Evolutionary conservation across 345 rosid genomes (phyloP).

Genomic region (Angophora floribunda): DNA sequence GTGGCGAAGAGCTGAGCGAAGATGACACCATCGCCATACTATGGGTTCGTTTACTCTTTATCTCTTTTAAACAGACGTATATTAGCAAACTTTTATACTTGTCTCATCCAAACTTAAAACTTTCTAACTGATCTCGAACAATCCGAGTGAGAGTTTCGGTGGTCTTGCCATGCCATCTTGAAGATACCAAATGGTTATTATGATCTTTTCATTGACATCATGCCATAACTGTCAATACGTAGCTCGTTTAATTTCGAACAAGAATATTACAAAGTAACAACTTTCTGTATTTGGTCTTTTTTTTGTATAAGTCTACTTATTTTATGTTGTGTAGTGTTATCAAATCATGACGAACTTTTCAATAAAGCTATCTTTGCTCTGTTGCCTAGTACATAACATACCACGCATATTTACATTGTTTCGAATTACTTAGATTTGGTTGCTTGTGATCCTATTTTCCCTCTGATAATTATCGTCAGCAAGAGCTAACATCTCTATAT

Average conservation of each 20-base stretch:
- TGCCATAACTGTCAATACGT: background rate
- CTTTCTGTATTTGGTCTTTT: background rate
- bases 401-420: background rate
- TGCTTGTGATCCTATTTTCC: background rate
- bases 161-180: background rate
- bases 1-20: conserved; percentile 27
- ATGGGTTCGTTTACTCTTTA: conserved; percentile 21
- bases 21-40: conserved; percentile 41
- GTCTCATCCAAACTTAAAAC: background rate
- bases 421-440: background rate
- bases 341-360: background rate
- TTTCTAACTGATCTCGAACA: background rate
- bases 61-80: background rate
- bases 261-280: background rate
- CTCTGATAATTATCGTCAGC: background rate
- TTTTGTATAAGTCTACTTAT: background rate
- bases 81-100: background rate
- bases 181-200: background rate
- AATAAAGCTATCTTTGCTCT: background rate
- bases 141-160: background rate
- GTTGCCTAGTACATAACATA: background rate
- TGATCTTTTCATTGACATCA: background rate
- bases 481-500: background rate
- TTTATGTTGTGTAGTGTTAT: background rate
- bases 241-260: background rate